Evolutionary conservation across 192 early-diverging fungal species (phyloP), one percentile per base, ranked within the genome.

Genomic region (Backusella tarrabulga): DNA sequence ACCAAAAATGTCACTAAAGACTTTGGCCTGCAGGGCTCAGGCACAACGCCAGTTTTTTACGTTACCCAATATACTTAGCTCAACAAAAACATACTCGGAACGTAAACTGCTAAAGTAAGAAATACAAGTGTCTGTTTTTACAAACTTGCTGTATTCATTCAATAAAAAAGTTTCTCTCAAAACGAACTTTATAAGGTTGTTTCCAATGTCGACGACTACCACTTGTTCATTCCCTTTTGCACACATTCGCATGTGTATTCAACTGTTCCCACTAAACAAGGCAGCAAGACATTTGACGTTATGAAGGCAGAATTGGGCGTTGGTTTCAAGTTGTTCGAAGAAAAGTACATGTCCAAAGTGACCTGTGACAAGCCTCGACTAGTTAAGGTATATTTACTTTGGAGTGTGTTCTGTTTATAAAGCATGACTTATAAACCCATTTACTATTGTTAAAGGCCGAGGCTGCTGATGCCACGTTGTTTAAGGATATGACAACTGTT

Each of bases 161-260:
- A 67, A 85, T 68, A 23, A 63, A 63, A 63, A 63, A 92, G 93
- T n/a, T 93, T 90, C 83, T 88, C 93, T 7, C 91, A 88, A 54
- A 82, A 87, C 54, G 92, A 98, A 81, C 85, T 98, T 46, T 98
- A 91, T 79, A 87, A 88, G 41, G 82, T 98, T 8, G 94, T 96
- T 9, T 82, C 94, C 14, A 94, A 96, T 83, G 90, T 97, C 6
- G 87, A 92, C 69, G 85, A 91, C 29, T 98, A 98, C 83, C 75
- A 89, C 41, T 81, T 85, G 41, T 98, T 96, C 85, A 86, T 98
- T 69, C 97, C 95, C 5, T 93, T 91, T 88, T 95, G 94, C 81
- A 88, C 88, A 6, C 77, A 79, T 68, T 94, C 94, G 4, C 72
- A 78, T 74, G 87, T 94, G 60, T 77, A 93, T 74, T 74, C 80